Evolutionary conservation across 805 yeast species (phyloP).

Genomic region (Jamesozyma lodderae): DNA sequence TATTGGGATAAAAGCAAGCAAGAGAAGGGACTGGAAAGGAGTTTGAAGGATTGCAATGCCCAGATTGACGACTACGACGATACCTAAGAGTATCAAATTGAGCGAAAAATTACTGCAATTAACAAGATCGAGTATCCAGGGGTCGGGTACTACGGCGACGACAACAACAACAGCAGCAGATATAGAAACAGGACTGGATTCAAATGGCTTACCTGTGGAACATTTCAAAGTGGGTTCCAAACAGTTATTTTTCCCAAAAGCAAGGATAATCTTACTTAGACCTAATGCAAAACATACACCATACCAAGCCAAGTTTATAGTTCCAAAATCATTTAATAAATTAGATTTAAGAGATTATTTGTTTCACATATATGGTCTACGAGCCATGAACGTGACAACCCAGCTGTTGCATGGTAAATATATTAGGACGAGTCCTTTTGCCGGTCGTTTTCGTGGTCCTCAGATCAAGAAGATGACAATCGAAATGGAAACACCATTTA

Average conservation of each 20-base stretch:
- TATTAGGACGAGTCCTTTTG: constrained; percentile 46
- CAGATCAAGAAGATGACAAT: constrained; percentile 94
- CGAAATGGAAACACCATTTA: constrained; percentile 89
- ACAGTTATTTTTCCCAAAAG: constrained; percentile 76
- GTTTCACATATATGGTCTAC: constrained; percentile 79
- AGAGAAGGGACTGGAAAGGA: too few species aligned
- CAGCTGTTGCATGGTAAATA: constrained; percentile 71
- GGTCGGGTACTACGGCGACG: constrained; percentile 23
- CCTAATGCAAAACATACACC: constrained; percentile 97
- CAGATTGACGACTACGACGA: neutral
- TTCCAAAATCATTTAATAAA: constrained; percentile 88
- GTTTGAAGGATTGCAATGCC: too few species aligned
- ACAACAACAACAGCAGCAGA: neutral
- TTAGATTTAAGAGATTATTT: constrained; percentile 90
- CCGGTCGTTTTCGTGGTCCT: constrained; percentile 65
- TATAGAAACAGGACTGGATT: too few species aligned
- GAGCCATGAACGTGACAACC: constrained; percentile 82
- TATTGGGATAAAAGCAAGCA: too few species aligned
- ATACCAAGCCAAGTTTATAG: constrained; percentile 91
- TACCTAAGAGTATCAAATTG: constrained; percentile 6
- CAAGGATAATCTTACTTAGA: constrained; percentile 67
- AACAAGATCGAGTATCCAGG: constrained; percentile 43
- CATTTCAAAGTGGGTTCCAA: constrained; percentile 78
- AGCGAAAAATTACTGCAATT: constrained; percentile 27
- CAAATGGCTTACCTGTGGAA: constrained; percentile 36